phyloP scores from a whole-genome alignment of 345 rosid genomes.

The Eucalyptus albens region DNA sequence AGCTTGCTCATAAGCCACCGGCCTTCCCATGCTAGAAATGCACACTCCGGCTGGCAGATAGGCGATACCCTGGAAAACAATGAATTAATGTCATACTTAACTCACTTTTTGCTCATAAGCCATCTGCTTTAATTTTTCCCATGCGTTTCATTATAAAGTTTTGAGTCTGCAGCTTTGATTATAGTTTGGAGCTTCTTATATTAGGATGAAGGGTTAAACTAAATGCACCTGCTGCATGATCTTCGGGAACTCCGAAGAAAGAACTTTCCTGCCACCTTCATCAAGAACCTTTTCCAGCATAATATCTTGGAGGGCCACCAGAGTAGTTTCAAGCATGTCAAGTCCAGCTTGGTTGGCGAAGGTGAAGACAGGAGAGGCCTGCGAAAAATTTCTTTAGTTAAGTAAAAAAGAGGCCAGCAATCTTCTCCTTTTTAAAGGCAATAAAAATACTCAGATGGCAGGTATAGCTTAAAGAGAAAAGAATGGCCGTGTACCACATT shows the following conservation, averaged over 20 bases:
- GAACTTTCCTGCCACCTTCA: constrained; percentile 63
- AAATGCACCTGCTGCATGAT: constrained; percentile 81
- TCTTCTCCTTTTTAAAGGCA: neutral
- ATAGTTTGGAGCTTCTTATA: neutral
- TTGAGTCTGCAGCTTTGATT: neutral
- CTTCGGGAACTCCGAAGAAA: constrained; percentile 74
- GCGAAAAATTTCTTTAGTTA: neutral
- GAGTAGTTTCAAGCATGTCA: constrained; percentile 95
- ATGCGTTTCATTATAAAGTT: neutral
- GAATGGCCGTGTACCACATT: constrained; percentile 12
- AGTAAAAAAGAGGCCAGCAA: neutral
- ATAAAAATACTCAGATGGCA: neutral
- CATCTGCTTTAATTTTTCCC: neutral
- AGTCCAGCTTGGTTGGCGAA: constrained; percentile 93
- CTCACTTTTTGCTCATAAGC: neutral
- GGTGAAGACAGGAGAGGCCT: constrained; percentile 76
- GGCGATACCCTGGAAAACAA: constrained; percentile 44
- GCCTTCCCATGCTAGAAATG: constrained; percentile 81
- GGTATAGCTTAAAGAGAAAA: neutral
- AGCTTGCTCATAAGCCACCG: constrained; percentile 71
- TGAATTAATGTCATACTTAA: neutral
- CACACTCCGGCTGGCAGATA: constrained; percentile 76
- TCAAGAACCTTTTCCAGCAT: constrained; percentile 81
- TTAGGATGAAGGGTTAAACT: neutral
- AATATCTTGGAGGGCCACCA: constrained; percentile 87